Evolutionary conservation across 2,329 filamentous ascomycete species (phyloP), one percentile per base, ranked within the genome.

Genomic region (Colletotrichum karsti): DNA sequence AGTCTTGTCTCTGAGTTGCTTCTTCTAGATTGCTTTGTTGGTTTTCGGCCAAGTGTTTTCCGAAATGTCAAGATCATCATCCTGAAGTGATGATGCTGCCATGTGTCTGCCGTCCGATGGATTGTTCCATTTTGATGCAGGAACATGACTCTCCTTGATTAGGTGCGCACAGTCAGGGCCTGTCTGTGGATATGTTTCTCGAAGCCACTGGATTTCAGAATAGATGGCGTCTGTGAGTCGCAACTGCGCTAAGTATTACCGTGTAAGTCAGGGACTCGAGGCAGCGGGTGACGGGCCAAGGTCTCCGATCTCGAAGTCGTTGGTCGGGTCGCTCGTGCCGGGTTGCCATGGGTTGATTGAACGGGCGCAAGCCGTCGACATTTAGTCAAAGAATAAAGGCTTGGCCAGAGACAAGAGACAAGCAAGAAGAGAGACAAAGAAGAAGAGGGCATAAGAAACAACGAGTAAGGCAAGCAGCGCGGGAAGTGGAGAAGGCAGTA

Each of bases 101-200:
- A 20, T 24, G 51, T 35, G 12, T 15, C 8, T 33, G 8, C 33
- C 50, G 33, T 35, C 33, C 24, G 20, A 50, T 22, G 30, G 22
- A 35, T n/a, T 12, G 13, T 41, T 28, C 24, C 30, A 55, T 24
- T n/a, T 39, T 8, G 15, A 37, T 62, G 57, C 63, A 41, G 60
- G 46, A 48, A 63, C 41, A 55, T 50, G 58, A 63, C 50, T 50
- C 58, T 56, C 9, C 12, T 20, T 63, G 41, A 51, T 51, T 62
- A 51, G 37, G 12, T 56, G 50, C 51, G 50, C 50, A 63, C 58
- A 67, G 58, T 24, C 58, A 55, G 50, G 9, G 50, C 41, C 48
- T 22, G 50, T 18, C 41, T 50, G 63, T 56, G 58, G 42, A 63
- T 15, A 35, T 42, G 33, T 22, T 60, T 56, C 58, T 66, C 50